phyloP scores from a whole-genome alignment of 371 early-diverging fungal genomes.

The Paraphysoderma sedebokerense region DNA sequence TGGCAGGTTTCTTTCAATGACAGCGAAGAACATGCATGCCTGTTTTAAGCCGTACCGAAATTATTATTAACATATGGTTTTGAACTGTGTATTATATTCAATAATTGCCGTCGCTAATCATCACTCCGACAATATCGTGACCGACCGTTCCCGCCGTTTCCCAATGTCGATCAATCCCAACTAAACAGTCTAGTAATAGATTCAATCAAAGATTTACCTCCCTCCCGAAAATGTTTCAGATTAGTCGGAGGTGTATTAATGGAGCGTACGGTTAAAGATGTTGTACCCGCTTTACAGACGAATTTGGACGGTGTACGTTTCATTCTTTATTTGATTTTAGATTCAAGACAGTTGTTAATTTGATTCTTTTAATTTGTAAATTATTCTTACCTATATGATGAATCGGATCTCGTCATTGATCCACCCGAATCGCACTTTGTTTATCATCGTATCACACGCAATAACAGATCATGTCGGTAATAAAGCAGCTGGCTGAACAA shows the following conservation, averaged over 20 bases:
- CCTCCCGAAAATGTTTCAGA: conserved; percentile 77
- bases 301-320: conserved; percentile 66
- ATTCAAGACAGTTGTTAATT: too few species aligned
- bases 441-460: too few species aligned
- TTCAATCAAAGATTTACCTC: conserved; percentile 63
- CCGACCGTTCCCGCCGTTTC: background rate
- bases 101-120: background rate
- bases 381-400: too few species aligned
- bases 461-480: conserved; percentile 59
- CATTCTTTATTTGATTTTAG: too few species aligned
- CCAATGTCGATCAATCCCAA: background rate
- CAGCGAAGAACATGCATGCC: background rate
- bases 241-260: conserved; percentile 85
- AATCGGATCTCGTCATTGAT: too few species aligned
- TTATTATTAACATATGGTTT: background rate
- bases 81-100: background rate
- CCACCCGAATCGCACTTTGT: too few species aligned
- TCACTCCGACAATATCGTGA: too few species aligned
- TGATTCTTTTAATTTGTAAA: too few species aligned
- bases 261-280: conserved; percentile 80
- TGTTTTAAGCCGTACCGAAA: background rate
- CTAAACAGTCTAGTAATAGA: conserved; percentile 78
- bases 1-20: background rate
- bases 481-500: conserved; percentile 46
- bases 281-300: conserved; percentile 68